Conservation (phyloP, 1,284 basidiomycete species). For the Laetiporus sulphureus region DNA sequence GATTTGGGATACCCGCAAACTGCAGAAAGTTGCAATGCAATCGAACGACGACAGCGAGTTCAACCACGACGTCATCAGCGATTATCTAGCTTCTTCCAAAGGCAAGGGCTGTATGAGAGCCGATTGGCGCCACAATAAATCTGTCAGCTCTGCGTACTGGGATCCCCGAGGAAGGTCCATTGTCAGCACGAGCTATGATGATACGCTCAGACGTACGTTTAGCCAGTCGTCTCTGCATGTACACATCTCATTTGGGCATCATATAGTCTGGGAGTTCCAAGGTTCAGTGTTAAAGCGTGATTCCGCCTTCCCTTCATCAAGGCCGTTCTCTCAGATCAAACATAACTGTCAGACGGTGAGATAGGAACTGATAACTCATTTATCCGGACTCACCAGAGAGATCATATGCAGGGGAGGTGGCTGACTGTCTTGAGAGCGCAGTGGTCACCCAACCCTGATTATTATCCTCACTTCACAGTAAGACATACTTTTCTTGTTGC, state of each 20-base stretch:
- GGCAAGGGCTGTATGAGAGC: conserved; percentile 51
- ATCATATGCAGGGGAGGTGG: conserved; percentile 61
- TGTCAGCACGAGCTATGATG: conserved; percentile 77
- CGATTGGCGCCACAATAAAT: conserved; percentile 64
- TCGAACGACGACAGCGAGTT: conserved; percentile 33
- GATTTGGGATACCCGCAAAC: conserved; percentile 71
- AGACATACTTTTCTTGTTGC: conserved; percentile 13
- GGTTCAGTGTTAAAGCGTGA: conserved; percentile 38
- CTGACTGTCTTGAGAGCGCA: conserved; percentile 66
- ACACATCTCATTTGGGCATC: conserved; percentile 1
- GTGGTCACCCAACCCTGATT: conserved; percentile 70
- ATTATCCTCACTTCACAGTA: conserved; percentile 76
- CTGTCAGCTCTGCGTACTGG: conserved; percentile 77
- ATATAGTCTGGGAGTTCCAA: conserved; percentile 65
- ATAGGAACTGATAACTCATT: background rate
- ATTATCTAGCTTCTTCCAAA: conserved; percentile 40
- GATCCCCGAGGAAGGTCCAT: conserved; percentile 68
- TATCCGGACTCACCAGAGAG: background rate
- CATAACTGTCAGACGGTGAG: conserved; percentile 76
- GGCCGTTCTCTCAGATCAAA: conserved; percentile 51
- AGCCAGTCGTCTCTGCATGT: background rate
- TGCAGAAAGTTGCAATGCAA: conserved; percentile 28
- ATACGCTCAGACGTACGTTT: conserved; percentile 57
- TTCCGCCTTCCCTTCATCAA: conserved; percentile 46
- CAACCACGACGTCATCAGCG: conserved; percentile 40